Evolutionary conservation across 2,329 filamentous ascomycete genomes (phyloP), one percentile per base, ranked within the genome.

Genomic region (Penicillium sp.): DNA sequence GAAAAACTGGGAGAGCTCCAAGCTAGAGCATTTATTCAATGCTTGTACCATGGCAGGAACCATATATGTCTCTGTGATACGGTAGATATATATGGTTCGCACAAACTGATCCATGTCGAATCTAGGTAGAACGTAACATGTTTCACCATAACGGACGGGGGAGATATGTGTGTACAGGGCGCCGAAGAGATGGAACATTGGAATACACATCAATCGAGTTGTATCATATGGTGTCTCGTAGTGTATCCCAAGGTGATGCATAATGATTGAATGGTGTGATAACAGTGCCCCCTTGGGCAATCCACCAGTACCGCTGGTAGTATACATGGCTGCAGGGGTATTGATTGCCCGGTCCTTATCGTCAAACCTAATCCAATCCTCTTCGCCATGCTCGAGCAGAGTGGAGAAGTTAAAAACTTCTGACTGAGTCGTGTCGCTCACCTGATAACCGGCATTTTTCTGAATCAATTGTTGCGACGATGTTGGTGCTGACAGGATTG

Each of bases 251-350:
- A 57, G 70, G 61, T 57, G 74, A 65, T 84, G 79, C 1, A 83
- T 79, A 20, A 83, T 72, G 45, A 84, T 75, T 47, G 84, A 84
- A 61, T 78, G 72, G 65, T 87, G 84, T 0, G 81, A 80, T 52
- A 85, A 68, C 61, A 80, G 74, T 5, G 83, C 81, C 0, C 81
- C 82, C 65, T 86, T 87, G 5, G 83, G 83, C 3, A 85, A 66
- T 1, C 82, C 82, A 0, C 83, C 84, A 0, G 83, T 86, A 1
- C 83, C 83, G 47, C 78, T 82, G 59, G 79, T 83, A 63, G 81
- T 83, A 56, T 73, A 76, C 68, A 76, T 77, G 65, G 68, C 80
- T 23, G 73, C 83, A 20, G 70, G 75, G 7, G 77, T 86, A 62
- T 68, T 74, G 64, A 75, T 79, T 62, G 71, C 75, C 52, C 61